Evolutionary conservation across 768 basidiomycete species (phyloP), one percentile per base, ranked within the genome.

Genomic region (Dacryopinax spathularia): DNA sequence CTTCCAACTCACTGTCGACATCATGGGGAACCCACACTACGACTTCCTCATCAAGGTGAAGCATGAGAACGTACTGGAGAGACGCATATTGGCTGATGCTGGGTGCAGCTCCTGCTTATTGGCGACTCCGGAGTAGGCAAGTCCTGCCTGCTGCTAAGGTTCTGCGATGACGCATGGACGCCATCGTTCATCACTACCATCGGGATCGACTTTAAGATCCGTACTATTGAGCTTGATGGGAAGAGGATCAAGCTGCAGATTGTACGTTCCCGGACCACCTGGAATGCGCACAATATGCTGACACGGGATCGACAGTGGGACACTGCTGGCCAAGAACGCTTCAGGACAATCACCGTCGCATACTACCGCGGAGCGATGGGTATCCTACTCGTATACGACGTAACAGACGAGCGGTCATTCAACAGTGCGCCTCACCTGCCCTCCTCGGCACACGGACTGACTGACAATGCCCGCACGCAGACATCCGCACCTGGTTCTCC

Each of bases 301-400:
- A 33, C 63, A n/a, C 10, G n/a, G 1, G 12, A 12, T 18, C 33
- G 18, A 62, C 70, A 98, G 94, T 98, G 95, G 95, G 95, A 98
- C 74, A 99, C 95, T 65, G 94, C 95, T 63, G 96, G 96, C 33
- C 95, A 98, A 79, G 96, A 99, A 78, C 88, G 94, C 29, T 97
- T 97, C 80, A 82, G 95, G 72, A 97, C 96, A 20, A 98, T 99
- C 74, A 98, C 96, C 44, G 94, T 94, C 22, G 92, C 96, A 12
- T 99, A 99, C 77, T 99, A 99, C 80, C 90, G 96, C 67, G 95
- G 95, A 35, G 96, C 96, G 22, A 95, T 96, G 86, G 96, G 96
- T 62, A 99, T 98, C 71, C 81, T 99, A 63, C 82, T 99, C 64
- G 94, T 99, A n/a, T 99, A 97, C 76, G 92, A 94, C 72, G 94